Percentiles rank a stretch among this genome's conserved stretches.
Conservation (phyloP, 495 filamentous ascomycete species). For the Penicillium riverlandense region DNA sequence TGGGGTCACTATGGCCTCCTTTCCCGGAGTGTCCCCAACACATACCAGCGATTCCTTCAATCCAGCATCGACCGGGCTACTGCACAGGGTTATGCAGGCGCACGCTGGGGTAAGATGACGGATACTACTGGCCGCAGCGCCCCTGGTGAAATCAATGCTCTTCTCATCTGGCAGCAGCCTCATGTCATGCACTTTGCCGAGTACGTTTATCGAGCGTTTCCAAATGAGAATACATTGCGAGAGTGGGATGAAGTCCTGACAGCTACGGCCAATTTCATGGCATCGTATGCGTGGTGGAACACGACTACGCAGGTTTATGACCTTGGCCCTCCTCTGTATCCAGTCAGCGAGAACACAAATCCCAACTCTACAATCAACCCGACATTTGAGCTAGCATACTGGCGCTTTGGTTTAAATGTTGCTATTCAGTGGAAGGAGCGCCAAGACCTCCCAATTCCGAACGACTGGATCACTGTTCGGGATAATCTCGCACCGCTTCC, state of each 20-base stretch:
- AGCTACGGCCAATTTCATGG: slow-evolving; percentile 9
- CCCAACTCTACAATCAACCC: slow-evolving; percentile 10
- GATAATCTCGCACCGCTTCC: slow-evolving; percentile 11
- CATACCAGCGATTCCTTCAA: slow-evolving; percentile 41
- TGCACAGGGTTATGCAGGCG: slow-evolving; percentile 44
- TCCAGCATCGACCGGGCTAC: slow-evolving; percentile 37
- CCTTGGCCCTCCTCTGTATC: slow-evolving; percentile 12
- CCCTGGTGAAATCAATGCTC: slow-evolving; percentile 29
- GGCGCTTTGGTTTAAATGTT: slow-evolving; percentile 8
- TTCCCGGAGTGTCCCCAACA: slow-evolving; percentile 33
- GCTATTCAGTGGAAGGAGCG: slow-evolving; percentile 9
- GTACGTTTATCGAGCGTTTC: slow-evolving; percentile 1
- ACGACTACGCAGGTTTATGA: slow-evolving; percentile 9
- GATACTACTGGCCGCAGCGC: slow-evolving; percentile 48
- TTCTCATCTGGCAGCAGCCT: slow-evolving; percentile 15
- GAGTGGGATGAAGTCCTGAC: slow-evolving; percentile 8
- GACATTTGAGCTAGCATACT: slow-evolving; percentile 13
- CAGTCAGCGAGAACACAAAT: slow-evolving; percentile 10
- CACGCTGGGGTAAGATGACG: slow-evolving; percentile 53
- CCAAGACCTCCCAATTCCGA: not conserved
- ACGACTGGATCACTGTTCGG: slow-evolving; percentile 5
- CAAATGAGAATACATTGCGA: not conserved
- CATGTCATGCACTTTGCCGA: slow-evolving; percentile 13
- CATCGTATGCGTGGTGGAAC: slow-evolving; percentile 13
- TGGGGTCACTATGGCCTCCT: slow-evolving; percentile 44